Base-by-base conservation (phyloP, 2,329 filamentous ascomycete genomes). In the Penicillium janthinellum region DNA sequence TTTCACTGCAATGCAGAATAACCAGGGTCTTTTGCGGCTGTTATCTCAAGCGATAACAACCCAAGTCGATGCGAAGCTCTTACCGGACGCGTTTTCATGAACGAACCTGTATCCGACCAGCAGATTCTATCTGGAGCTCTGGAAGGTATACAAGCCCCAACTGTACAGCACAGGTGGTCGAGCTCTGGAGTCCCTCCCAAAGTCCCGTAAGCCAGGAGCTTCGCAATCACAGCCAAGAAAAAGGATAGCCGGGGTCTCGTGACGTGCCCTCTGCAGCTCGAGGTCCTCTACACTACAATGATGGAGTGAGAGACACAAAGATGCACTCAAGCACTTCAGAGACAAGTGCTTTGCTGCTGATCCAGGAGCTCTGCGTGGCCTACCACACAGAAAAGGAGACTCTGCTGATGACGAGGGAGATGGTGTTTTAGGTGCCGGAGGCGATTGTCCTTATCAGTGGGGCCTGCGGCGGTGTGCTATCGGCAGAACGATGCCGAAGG, bases 391-490 rank as follows among this genome's bases (percentile, higher is more conserved):
- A 20, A 42, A 53, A 15, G 50, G 50, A 12, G 50, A 42, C n/a
- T n/a, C 22, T 14, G 22, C n/a, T 47, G 39, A 41, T 28, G 50
- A 20, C 7, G 39, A 31, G 12, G 22, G 50, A 53, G 22, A 41
- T 52, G 37, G 51, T 34, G 47, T 39, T 39, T 51, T 50, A 44
- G 35, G 50, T n/a, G 20, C 37, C 8, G 50, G 50, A 15, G 28
- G 15, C 14, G 50, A 53, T 53, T 38, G 25, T 34, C 59, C 56
- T 62, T 62, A 62, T 62, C 59, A 54, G 56, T 62, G 59, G 59
- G 56, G 42, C 56, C 31, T 31, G 59, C 44, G 53, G 59, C 59
- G 58, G 49, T 53, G 50, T 31, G n/a, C 11, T 14, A 5, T 11
- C 38, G 50, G 50, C 50, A 53, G 39, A 53, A 41, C 25, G 5